phyloP scores from a whole-genome alignment of 768 basidiomycete genomes.

The Sporobolomyces phaffii region DNA sequence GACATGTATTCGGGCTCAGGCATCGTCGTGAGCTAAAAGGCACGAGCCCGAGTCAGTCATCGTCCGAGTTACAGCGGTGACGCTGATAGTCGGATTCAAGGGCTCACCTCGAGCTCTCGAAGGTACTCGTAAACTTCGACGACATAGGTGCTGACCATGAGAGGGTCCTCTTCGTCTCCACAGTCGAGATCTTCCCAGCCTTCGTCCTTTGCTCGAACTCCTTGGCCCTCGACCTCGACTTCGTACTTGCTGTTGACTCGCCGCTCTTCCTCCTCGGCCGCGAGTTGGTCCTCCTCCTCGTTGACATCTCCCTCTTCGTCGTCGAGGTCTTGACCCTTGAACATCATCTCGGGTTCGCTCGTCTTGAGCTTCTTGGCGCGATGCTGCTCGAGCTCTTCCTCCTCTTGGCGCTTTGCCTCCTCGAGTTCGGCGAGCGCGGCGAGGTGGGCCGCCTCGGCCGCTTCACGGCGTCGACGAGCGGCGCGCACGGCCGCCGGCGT shows the following conservation, averaged over 20 bases:
- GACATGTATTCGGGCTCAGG: conserved; percentile 79
- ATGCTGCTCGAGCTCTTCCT: conserved; percentile 24
- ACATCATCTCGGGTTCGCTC: conserved; percentile 31
- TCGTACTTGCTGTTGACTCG: conserved; percentile 44
- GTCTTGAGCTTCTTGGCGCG: conserved; percentile 10
- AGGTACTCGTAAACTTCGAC: conserved; percentile 88
- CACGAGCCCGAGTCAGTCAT: neutral
- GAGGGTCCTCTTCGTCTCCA: conserved; percentile 85
- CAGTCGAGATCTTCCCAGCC: conserved; percentile 87
- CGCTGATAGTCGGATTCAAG: too few species aligned
- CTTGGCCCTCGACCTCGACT: conserved; percentile 43
- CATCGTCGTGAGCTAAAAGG: conserved; percentile 66
- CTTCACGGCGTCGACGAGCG: conserved; percentile 15
- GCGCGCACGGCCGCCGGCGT: conserved; percentile 16
- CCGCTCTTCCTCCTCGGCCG: conserved; percentile 45
- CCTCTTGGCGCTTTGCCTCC: conserved; percentile 18
- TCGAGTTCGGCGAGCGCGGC: conserved; percentile 15
- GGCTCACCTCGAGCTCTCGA: conserved; percentile 79
- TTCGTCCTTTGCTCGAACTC: conserved; percentile 49
- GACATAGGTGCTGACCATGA: conserved; percentile 97
- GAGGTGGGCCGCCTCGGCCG: conserved; percentile 24
- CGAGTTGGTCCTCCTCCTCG: conserved; percentile 41
- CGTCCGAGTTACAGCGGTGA: too few species aligned
- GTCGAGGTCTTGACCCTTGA: conserved; percentile 24
- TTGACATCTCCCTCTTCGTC: conserved; percentile 44